Conservation (phyloP, 768 basidiomycete species). For the Suillus americanus region DNA sequence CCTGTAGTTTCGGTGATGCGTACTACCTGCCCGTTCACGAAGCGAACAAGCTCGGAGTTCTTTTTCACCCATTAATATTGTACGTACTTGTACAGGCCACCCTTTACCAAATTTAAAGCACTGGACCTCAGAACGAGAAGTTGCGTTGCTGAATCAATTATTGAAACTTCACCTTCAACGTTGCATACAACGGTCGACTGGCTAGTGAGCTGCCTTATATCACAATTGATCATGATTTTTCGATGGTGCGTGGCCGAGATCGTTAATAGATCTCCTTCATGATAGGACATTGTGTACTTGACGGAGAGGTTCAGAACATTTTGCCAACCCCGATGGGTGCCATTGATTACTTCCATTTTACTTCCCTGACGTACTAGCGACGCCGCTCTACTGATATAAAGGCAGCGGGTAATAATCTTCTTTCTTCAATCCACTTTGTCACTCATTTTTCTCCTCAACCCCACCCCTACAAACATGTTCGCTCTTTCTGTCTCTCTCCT, state of each 20-base stretch:
- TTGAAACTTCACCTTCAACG: neutral
- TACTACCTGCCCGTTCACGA: neutral
- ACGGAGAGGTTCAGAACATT: neutral
- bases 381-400: neutral
- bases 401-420: too few relatives aligned
- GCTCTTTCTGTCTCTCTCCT: slow-evolving; percentile 2
- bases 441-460: neutral
- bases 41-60: neutral
- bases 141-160: neutral
- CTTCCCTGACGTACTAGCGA: neutral
- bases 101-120: neutral
- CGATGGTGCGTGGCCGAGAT: neutral
- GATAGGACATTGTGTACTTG: neutral
- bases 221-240: too few relatives aligned
- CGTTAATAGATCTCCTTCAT: neutral
- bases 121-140: neutral
- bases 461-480: neutral
- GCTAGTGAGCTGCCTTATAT: neutral
- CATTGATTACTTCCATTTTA: neutral
- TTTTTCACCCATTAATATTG: too few relatives aligned
- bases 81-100: neutral
- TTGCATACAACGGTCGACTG: neutral
- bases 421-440: neutral
- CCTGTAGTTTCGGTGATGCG: too few relatives aligned
- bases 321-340: neutral